Evolutionary conservation across 2,329 filamentous ascomycete genomes (phyloP).

Genomic region (Tetracladium maxilliforme): DNA sequence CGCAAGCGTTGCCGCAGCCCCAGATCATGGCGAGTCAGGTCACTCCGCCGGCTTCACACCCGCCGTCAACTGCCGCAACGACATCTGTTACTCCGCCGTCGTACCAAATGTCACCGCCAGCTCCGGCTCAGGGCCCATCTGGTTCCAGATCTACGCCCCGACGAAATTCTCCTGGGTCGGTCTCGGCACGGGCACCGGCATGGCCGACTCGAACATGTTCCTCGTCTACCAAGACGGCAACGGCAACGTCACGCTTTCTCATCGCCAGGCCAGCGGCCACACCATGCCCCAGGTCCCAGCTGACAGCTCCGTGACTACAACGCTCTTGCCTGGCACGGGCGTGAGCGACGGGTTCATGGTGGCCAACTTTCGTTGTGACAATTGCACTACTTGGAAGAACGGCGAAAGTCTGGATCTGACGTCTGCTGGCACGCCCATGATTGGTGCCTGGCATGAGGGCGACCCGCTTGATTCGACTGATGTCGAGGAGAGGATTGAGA

Average conservation of each 20-base stretch:
- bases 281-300: constrained; percentile 28
- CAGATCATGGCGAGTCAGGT: constrained; percentile 50
- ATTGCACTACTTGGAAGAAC: no score
- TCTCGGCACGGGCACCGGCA: constrained; percentile 37
- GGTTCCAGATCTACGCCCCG: constrained; percentile 43
- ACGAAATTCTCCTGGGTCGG: constrained; percentile 38
- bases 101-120: constrained; percentile 33
- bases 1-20: no score
- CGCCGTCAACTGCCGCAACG: constrained; percentile 12
- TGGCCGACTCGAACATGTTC: constrained; percentile 46
- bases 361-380: constrained; percentile 37
- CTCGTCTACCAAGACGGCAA: constrained; percentile 42
- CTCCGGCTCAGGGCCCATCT: constrained; percentile 37
- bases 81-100: constrained; percentile 40
- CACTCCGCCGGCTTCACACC: background rate
- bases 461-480: constrained; percentile 7
- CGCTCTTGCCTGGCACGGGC: constrained; percentile 43
- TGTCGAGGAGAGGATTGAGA: constrained; percentile 5
- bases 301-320: constrained; percentile 23
- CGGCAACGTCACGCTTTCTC: constrained; percentile 47
- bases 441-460: constrained; percentile 12
- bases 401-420: no score
- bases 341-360: constrained; percentile 34
- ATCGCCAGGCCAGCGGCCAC: constrained; percentile 32
- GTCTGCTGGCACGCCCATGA: constrained; percentile 9